Percentiles rank a stretch among this genome's conserved stretches.
phyloP scores from a whole-genome alignment of 2,329 filamentous ascomycete species.

The Xylaria sp. region DNA sequence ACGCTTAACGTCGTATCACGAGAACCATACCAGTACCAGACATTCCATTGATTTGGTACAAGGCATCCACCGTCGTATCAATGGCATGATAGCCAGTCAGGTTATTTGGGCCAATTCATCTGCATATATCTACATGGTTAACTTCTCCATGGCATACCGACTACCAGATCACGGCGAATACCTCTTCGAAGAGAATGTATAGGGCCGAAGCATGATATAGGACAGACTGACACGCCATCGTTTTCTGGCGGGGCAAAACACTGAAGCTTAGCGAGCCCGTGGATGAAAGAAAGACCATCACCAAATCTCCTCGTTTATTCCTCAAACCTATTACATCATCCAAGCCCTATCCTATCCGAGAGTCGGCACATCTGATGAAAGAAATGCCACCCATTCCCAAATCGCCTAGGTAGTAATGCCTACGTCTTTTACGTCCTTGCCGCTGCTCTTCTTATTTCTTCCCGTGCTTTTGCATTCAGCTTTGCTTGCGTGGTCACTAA shows the following conservation, averaged over 20 bases:
- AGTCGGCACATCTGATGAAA: background rate
- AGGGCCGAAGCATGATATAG: constrained; percentile 12
- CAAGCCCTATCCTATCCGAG: background rate
- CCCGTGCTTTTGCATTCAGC: constrained; percentile 19
- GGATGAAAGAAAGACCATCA: constrained; percentile 16
- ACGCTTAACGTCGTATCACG: constrained; percentile 8
- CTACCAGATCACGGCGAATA: background rate
- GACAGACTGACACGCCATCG: constrained; percentile 2
- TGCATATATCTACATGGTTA: constrained; percentile 15
- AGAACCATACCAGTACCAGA: constrained; percentile 3
- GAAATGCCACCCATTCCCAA: background rate
- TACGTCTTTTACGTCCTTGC: constrained; percentile 1
- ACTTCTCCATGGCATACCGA: constrained; percentile 1
- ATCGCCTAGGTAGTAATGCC: background rate
- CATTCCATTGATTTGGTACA: constrained; percentile 10
- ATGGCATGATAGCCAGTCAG: constrained; percentile 11
- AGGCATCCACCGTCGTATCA: constrained; percentile 12
- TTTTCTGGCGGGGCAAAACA: constrained; percentile 6
- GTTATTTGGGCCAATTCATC: background rate
- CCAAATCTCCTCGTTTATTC: background rate
- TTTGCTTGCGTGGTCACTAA: constrained; percentile 27
- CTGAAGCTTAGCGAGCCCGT: constrained; percentile 2
- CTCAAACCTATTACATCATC: background rate
- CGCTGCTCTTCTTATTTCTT: constrained; percentile 5
- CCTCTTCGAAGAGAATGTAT: background rate